A percentile compares a stretch with the other conserved stretches of the same genome.
phyloP scores from a whole-genome alignment of 192 early-diverging fungal species.

The Helicostylum pulchrum region DNA sequence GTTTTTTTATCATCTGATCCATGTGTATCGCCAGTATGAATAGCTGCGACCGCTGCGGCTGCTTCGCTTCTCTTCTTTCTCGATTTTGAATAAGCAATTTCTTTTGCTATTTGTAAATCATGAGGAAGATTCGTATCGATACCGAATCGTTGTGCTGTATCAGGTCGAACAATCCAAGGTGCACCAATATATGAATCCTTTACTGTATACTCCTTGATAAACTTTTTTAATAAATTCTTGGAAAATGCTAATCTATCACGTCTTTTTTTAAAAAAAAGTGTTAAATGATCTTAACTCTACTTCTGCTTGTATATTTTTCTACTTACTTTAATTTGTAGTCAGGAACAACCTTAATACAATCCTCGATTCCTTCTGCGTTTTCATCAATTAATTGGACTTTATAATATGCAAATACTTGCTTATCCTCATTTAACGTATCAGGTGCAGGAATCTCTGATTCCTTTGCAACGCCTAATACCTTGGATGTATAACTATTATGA shows the following conservation, averaged over 20 bases:
- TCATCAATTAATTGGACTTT: slow-evolving; percentile 55
- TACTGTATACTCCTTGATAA: slow-evolving; percentile 59
- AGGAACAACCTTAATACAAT: slow-evolving; percentile 40
- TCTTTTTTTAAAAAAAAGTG: slow-evolving; percentile 21
- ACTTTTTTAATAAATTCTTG: slow-evolving; percentile 70
- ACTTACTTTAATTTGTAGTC: slow-evolving; percentile 37
- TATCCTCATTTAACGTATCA: slow-evolving; percentile 17
- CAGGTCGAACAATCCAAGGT: slow-evolving; percentile 62
- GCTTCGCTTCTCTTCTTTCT: slow-evolving; percentile 16
- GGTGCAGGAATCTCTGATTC: background rate
- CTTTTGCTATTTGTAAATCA: slow-evolving; percentile 16
- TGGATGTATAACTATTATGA: slow-evolving; percentile 39
- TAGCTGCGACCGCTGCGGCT: background rate
- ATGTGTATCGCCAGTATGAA: slow-evolving; percentile 12
- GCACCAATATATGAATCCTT: slow-evolving; percentile 69
- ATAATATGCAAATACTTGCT: slow-evolving; percentile 28
- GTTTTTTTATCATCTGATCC: slow-evolving; percentile 17
- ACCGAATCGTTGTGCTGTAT: slow-evolving; percentile 44
- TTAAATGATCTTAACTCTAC: too few species aligned
- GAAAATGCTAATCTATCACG: slow-evolving; percentile 64
- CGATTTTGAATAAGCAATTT: slow-evolving; percentile 20
- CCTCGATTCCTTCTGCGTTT: slow-evolving; percentile 47
- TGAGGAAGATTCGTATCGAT: slow-evolving; percentile 28
- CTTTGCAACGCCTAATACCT: slow-evolving; percentile 27
- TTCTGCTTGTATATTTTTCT: too few species aligned